phyloP scores from a whole-genome alignment of 805 yeast species.

The Wickerhamomyces bovis region DNA sequence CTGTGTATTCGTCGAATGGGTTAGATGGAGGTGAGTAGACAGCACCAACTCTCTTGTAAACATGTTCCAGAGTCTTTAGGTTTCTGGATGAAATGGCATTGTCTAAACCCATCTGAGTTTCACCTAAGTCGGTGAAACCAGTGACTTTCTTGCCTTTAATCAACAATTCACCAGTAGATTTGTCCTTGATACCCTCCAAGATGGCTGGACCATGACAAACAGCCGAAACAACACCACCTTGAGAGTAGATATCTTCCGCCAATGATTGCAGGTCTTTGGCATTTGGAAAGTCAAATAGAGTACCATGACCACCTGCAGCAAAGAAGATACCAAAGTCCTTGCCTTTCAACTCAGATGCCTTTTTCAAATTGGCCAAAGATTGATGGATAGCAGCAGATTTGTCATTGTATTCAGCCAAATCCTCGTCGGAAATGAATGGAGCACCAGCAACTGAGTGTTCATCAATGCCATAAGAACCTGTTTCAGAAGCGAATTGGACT shows the following conservation, averaged over 20 bases:
- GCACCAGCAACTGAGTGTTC: slow-evolving; percentile 40
- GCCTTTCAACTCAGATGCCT: slow-evolving; percentile 42
- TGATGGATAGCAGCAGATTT: slow-evolving; percentile 32
- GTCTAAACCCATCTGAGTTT: slow-evolving; percentile 25
- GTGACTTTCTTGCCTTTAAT: slow-evolving; percentile 50
- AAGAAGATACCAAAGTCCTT: slow-evolving; percentile 47
- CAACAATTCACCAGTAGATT: slow-evolving; percentile 35
- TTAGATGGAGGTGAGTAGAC: slow-evolving; percentile 39
- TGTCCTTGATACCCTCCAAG: slow-evolving; percentile 42
- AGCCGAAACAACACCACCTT: slow-evolving; percentile 54
- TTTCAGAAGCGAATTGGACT: slow-evolving; percentile 53
- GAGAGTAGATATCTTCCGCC: slow-evolving; percentile 40
- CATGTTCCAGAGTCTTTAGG: slow-evolving; percentile 32
- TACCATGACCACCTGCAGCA: slow-evolving; percentile 66
- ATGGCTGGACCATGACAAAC: slow-evolving; percentile 68
- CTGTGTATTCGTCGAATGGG: slow-evolving; percentile 46
- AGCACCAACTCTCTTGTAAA: slow-evolving; percentile 37
- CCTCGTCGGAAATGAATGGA: slow-evolving; percentile 37
- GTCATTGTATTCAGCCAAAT: slow-evolving; percentile 34
- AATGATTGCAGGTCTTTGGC: slow-evolving; percentile 40
- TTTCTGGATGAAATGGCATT: slow-evolving; percentile 22
- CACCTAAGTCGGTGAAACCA: slow-evolving; percentile 53
- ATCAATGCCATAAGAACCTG: slow-evolving; percentile 52
- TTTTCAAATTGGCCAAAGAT: slow-evolving; percentile 35
- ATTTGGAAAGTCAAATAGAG: slow-evolving; percentile 50